Percentiles rank a stretch among this genome's conserved stretches.
Evolutionary conservation across 2,329 filamentous ascomycete genomes (phyloP).

Genomic region (Diaporthe vexans): DNA sequence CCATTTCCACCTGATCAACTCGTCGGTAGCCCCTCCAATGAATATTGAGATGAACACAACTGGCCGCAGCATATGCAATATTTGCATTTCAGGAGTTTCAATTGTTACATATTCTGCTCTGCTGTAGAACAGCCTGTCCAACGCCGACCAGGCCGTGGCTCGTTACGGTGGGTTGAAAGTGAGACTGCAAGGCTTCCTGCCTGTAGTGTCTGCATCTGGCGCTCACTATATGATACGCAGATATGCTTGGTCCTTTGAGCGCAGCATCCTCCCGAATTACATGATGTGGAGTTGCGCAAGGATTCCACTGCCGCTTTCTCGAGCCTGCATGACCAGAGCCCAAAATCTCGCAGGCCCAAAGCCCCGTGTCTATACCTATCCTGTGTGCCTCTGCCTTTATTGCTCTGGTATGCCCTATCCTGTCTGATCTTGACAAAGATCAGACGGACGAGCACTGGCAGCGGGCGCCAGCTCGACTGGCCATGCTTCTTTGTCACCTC

Average conservation of each 20-base stretch:
- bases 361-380: not conserved
- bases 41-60: not conserved
- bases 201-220: not conserved
- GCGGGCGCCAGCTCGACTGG: not conserved
- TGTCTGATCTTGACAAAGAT: not conserved
- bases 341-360: not conserved
- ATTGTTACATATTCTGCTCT: too few relatives aligned
- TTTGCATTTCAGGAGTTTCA: not conserved
- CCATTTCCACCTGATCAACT: too few relatives aligned
- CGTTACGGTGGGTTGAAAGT: not conserved
- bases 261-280: not conserved
- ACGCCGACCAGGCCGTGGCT: not conserved
- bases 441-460: not conserved
- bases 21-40: not conserved
- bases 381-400: not conserved
- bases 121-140: not conserved
- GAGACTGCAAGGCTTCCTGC: not conserved
- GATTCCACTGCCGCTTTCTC: not conserved
- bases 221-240: not conserved
- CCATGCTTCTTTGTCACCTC: constrained; percentile 9
- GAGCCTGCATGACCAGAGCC: constrained; percentile 1
- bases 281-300: not conserved
- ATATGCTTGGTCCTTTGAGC: not conserved
- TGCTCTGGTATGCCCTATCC: not conserved
- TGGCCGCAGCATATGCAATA: not conserved